Conservation (phyloP, 257 asterid species). For the Mentha longifolia region DNA sequence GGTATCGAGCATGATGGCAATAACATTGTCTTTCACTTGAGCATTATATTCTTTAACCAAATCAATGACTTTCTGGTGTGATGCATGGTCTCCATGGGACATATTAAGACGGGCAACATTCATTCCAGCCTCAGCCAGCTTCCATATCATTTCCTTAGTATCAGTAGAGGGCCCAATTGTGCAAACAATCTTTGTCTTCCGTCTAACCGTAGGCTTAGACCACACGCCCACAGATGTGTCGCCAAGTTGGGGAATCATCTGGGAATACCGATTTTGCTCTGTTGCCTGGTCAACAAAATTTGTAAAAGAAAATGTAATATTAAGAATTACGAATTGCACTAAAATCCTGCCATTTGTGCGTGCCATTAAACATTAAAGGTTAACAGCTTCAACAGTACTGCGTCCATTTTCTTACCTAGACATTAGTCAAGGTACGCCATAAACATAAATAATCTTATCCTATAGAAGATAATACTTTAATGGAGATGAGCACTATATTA, state of each 20-base stretch:
- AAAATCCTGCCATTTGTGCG: not conserved
- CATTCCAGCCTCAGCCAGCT: slow-evolving; percentile 91
- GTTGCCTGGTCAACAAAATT: slow-evolving; percentile 40
- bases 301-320: not conserved
- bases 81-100: slow-evolving; percentile 94
- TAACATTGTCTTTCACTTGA: slow-evolving; percentile 77
- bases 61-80: slow-evolving; percentile 85
- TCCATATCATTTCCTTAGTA: slow-evolving; percentile 86
- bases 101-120: slow-evolving; percentile 86
- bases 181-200: slow-evolving; percentile 89
- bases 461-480: not conserved
- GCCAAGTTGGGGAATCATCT: slow-evolving; percentile 56
- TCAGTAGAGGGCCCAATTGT: slow-evolving; percentile 85
- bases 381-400: slow-evolving; percentile 3
- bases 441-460: not conserved
- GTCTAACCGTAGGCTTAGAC: slow-evolving; percentile 76
- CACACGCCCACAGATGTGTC: slow-evolving; percentile 62
- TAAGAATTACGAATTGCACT: slow-evolving; percentile 11
- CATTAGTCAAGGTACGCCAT: slow-evolving; percentile 11
- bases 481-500: not conserved
- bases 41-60: slow-evolving; percentile 78
- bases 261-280: slow-evolving; percentile 50
- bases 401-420: not conserved
- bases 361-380: not conserved
- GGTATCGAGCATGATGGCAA: slow-evolving; percentile 84